Conservation (phyloP, 495 filamentous ascomycete genomes). For the Pseudotulostoma volvatum region DNA sequence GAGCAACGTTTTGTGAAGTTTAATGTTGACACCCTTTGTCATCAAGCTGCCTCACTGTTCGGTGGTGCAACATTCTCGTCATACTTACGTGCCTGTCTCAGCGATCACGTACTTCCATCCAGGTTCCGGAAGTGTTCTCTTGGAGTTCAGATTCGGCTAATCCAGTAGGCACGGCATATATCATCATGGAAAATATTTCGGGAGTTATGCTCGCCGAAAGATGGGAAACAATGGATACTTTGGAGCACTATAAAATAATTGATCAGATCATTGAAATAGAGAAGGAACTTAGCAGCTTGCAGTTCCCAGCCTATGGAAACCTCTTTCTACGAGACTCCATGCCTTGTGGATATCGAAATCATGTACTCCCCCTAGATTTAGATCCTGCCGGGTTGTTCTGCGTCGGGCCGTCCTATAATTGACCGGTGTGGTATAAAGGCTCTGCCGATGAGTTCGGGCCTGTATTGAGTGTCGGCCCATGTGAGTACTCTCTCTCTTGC, state of each 20-base stretch:
- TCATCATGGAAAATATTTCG: constrained; percentile 18
- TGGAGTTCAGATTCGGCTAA: constrained; percentile 15
- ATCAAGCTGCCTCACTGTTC: constrained; percentile 12
- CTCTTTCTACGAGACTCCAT: constrained; percentile 11
- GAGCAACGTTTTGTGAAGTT: constrained; percentile 15
- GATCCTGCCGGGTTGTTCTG: constrained; percentile 7
- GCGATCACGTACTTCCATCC: constrained; percentile 9
- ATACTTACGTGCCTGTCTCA: constrained; percentile 1
- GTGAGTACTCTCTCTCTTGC: constrained; percentile 4
- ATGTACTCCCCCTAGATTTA: constrained; percentile 5
- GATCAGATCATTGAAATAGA: constrained; percentile 14
- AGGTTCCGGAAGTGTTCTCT: constrained; percentile 13
- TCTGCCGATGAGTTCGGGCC: constrained; percentile 1
- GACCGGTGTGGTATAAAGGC: constrained; percentile 3
- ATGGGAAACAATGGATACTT: constrained; percentile 11
- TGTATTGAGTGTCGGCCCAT: constrained; percentile 8
- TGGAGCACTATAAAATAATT: constrained; percentile 11
- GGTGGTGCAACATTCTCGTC: constrained; percentile 9
- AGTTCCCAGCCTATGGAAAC: constrained; percentile 13
- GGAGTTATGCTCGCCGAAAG: constrained; percentile 9
- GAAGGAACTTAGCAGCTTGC: constrained; percentile 10
- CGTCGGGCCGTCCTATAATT: constrained; percentile 9
- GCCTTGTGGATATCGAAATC: constrained; percentile 4
- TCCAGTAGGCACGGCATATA: constrained; percentile 20
- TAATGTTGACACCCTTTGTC: constrained; percentile 14